Evolutionary conservation across 2,329 filamentous ascomycete species (phyloP).

Genomic region (Dothidotthia symphoricarpi): DNA sequence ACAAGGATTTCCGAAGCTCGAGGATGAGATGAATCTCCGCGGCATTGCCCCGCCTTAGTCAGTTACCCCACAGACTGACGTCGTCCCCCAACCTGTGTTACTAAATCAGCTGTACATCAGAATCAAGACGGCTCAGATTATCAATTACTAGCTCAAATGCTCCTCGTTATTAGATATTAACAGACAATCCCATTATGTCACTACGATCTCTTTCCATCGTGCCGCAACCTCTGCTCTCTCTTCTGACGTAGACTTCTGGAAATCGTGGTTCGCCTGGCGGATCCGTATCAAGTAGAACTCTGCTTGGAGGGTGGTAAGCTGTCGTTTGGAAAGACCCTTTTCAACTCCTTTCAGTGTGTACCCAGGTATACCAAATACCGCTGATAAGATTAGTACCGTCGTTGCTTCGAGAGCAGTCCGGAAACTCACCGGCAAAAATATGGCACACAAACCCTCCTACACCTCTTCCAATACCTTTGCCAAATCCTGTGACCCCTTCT

Average conservation of each 20-base stretch:
- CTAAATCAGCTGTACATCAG: too few relatives aligned
- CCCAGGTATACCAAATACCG: constrained; percentile 11
- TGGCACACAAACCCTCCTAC: constrained; percentile 11
- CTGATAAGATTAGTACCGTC: constrained; percentile 2
- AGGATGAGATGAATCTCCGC: too few relatives aligned
- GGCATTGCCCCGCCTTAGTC: too few relatives aligned
- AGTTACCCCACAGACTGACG: too few relatives aligned
- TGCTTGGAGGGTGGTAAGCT: constrained; percentile 12
- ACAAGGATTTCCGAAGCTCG: too few relatives aligned
- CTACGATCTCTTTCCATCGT: constrained; percentile 2
- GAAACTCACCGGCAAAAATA: constrained; percentile 7
- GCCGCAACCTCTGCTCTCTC: constrained; percentile 5
- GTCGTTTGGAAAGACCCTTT: constrained; percentile 4
- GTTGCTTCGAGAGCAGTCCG: not conserved
- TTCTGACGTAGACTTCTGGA: not conserved
- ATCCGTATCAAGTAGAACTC: constrained; percentile 12
- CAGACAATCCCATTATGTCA: too few relatives aligned
- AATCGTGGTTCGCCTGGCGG: constrained; percentile 6
- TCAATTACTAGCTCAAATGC: too few relatives aligned
- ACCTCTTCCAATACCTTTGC: constrained; percentile 35
- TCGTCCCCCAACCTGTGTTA: too few relatives aligned
- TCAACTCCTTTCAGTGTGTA: constrained; percentile 15
- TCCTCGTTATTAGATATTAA: too few relatives aligned
- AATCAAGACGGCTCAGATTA: too few relatives aligned
- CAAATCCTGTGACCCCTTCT: constrained; percentile 60